phyloP scores from a whole-genome alignment of 768 basidiomycete species.

The Pulveroboletus sp. region DNA sequence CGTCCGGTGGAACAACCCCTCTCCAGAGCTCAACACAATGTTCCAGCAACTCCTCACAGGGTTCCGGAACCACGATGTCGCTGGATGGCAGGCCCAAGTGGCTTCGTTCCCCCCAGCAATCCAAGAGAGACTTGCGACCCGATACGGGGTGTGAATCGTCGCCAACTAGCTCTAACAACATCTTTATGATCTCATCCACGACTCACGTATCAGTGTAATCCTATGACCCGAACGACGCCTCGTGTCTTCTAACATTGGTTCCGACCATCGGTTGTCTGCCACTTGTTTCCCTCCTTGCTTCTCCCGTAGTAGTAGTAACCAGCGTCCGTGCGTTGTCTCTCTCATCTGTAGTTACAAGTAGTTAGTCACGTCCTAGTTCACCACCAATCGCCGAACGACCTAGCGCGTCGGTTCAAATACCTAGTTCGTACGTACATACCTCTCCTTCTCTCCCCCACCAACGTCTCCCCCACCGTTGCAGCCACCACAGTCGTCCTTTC shows the following conservation, averaged over 20 bases:
- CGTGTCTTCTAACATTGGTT: slow-evolving; percentile 27
- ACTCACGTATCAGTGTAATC: slow-evolving; percentile 10
- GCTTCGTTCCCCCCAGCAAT: slow-evolving; percentile 83
- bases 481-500: slow-evolving; percentile 1
- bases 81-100: slow-evolving; percentile 83
- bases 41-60: slow-evolving; percentile 86
- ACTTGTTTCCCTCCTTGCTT: not conserved
- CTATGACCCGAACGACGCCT: slow-evolving; percentile 11
- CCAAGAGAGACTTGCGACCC: slow-evolving; percentile 77
- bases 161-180: not conserved
- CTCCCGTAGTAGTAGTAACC: slow-evolving; percentile 23
- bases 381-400: slow-evolving; percentile 32
- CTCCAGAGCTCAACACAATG: slow-evolving; percentile 87
- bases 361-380: slow-evolving; percentile 24
- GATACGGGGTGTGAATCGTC: slow-evolving; percentile 76
- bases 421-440: slow-evolving; percentile 17
- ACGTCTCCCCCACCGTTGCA: not conserved
- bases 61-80: slow-evolving; percentile 84
- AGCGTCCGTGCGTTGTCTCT: slow-evolving; percentile 26
- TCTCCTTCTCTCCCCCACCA: not conserved
- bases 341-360: slow-evolving; percentile 31
- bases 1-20: slow-evolving; percentile 91
- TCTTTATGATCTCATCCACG: slow-evolving; percentile 16
- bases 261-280: slow-evolving; percentile 16
- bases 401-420: slow-evolving; percentile 24